phyloP scores from a whole-genome alignment of 768 basidiomycete species.

The Agaricus sinodeliciosus region DNA sequence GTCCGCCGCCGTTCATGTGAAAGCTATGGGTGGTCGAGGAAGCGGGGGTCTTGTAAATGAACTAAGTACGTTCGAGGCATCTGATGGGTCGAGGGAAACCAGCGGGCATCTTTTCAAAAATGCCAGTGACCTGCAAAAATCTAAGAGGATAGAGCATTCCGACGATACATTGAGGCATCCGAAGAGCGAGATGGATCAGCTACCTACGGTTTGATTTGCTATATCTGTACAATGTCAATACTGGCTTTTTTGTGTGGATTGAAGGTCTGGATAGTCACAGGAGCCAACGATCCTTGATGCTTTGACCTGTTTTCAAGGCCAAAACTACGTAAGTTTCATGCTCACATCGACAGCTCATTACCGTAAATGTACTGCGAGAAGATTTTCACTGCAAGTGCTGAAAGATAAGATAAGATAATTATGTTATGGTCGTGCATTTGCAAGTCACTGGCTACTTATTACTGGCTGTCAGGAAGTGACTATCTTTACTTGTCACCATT shows the following conservation, averaged over 20 bases:
- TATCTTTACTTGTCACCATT: neutral
- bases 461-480: no score
- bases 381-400: neutral
- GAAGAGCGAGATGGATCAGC: neutral
- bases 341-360: no score
- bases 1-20: neutral
- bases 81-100: neutral
- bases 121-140: neutral
- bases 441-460: no score
- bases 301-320: no score
- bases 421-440: no score
- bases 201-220: neutral
- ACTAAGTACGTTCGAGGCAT: constrained; percentile 6
- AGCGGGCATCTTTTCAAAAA: neutral
- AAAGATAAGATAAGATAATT: neutral
- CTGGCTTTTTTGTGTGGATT: neutral
- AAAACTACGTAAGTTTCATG: no score
- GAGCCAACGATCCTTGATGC: no score
- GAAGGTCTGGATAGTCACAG: no score
- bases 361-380: neutral
- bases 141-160: neutral
- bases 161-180: neutral
- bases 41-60: neutral
- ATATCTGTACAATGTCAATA: neutral
- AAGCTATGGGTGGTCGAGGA: neutral